Base-by-base conservation (phyloP, 2,329 filamentous ascomycete species). In the Cercospora sp. region DNA sequence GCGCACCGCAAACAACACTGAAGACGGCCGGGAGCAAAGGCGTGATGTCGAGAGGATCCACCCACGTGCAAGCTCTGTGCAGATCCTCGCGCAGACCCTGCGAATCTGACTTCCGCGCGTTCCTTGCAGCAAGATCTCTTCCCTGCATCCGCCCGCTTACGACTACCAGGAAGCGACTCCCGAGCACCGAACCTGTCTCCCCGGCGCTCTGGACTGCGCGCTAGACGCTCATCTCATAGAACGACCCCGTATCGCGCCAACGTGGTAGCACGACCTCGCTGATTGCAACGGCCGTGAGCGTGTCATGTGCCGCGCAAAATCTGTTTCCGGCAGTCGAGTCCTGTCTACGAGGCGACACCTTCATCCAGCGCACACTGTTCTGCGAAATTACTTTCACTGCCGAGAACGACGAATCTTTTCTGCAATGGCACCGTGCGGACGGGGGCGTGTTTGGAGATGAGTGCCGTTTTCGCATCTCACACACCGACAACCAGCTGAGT, bases 101-200 rank as follows among this genome's bases (percentile, higher is more conserved):
- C 45, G 45, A 24, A 24, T 51, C 53, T 58, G 53, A 26, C 26
- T 58, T 58, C 26, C 26, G 53, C 53, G 53, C 53, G 21, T 58
- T 58, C 53, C 53, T 58, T 58, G 53, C 53, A 58, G 53, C 53
- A 34, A 58, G 53, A 58, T 58, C 53, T 58, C 53, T 34, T 58
- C 53, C 53, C 53, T 58, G 26, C 53, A 58, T 58, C 26, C 53
- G 30, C 53, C 53, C 13, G 53, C 26, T n/a, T 43, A 43, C 37
- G 16, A 43, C 37, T n/a, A 43, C 37, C 37, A 43, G 37, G 37
- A 16, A 43, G 37, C 37, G 37, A 24, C 45, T 51, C 18, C 18
- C 18, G 18, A 51, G 45, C 45, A 21, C 18, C 43, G 43, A 49
- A 24, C 24, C n/a, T 32, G 53, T 28, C 53, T 26, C 24, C 26